Evolutionary conservation across 1,139 yeast species (phyloP), one percentile per base, ranked within the genome.

Genomic region (Groenewaldozyma auringiensis): DNA sequence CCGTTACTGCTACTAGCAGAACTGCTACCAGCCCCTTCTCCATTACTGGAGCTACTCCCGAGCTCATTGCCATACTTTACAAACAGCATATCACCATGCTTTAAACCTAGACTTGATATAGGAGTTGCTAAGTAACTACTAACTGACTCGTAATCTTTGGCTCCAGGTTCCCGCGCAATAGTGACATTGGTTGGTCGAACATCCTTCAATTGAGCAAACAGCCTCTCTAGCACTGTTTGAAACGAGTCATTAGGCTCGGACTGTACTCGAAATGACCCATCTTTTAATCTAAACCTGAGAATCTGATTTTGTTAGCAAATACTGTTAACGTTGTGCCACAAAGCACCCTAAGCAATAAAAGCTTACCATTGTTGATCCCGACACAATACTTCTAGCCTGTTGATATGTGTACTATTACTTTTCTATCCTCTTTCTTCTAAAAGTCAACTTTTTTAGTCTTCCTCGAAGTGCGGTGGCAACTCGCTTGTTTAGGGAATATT

Each of bases 41-140:
- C 37, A 11, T 36, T 38, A 6, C 16, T 9, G 6, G 36, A 8
- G 11, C 13, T 13, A 32, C 53, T 47, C 8, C 48, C 45, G 14
- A 43, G 56, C 6, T 43, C 46, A 6, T 51, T 55, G 16, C 70
- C 72, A 57, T 80, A 82, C 18, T 69, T 69, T 11, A 85, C 67
- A 60, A 73, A 83, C 13, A 89, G 60, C 76, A 89, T 72, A 54
- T 86, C 95, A n/a, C 98, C 98, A 65, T 92, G 92, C 38, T 71
- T 72, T 53, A 78, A 67, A 0, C 84, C 84, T 51, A 85, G 62
- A 13, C 74, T 75, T 1, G 57, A 60, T 1, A 84, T 65, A 1
- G 81, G 64, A 40, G 66, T 65, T 11, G 75, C 74, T 47, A 69
- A 64, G 21, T 80, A 63, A 4, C 68, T 63, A 9, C 64, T 56